Evolutionary conservation across 805 yeast species (phyloP).

Genomic region (Ogataea nonfermentans): DNA sequence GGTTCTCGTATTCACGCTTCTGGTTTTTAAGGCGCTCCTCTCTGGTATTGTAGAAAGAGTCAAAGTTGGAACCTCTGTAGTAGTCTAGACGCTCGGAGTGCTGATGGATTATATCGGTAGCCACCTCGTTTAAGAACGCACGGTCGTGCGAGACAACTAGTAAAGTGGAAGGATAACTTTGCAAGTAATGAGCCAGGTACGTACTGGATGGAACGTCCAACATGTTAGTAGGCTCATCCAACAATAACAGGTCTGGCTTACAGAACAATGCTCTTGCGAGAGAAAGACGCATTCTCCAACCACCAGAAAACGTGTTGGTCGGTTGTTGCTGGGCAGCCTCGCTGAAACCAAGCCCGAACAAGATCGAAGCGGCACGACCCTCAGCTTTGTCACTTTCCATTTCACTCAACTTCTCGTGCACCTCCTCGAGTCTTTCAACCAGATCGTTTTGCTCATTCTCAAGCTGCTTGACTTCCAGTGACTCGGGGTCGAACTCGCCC

Average conservation of each 20-base stretch:
- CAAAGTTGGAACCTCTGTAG: slow-evolving; percentile 92
- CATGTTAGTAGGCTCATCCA: slow-evolving; percentile 99
- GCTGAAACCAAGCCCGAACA: slow-evolving; percentile 92
- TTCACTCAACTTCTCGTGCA: slow-evolving; percentile 77
- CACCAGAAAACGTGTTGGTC: slow-evolving; percentile 95
- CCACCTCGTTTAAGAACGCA: slow-evolving; percentile 94
- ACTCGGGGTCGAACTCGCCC: slow-evolving; percentile 70
- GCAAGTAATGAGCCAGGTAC: slow-evolving; percentile 84
- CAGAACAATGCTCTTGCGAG: slow-evolving; percentile 97
- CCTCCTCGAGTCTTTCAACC: slow-evolving; percentile 71
- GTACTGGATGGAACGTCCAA: slow-evolving; percentile 99
- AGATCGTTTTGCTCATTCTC: slow-evolving; percentile 91
- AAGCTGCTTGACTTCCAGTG: slow-evolving; percentile 69
- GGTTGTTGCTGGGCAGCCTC: slow-evolving; percentile 78
- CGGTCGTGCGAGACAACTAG: slow-evolving; percentile 97
- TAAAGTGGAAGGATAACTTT: slow-evolving; percentile 87
- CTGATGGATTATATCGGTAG: slow-evolving; percentile 97
- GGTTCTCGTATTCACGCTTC: slow-evolving; percentile 93
- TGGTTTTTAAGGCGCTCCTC: slow-evolving; percentile 95
- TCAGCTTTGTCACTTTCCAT: slow-evolving; percentile 98
- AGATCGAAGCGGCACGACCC: slow-evolving; percentile 90
- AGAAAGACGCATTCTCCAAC: slow-evolving; percentile 99
- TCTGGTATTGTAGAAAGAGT: slow-evolving; percentile 85
- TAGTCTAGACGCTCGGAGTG: slow-evolving; percentile 96
- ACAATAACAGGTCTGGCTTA: slow-evolving; percentile 86